Conservation (phyloP, 2,329 filamentous ascomycete genomes). For the Aspergillus sp. region DNA sequence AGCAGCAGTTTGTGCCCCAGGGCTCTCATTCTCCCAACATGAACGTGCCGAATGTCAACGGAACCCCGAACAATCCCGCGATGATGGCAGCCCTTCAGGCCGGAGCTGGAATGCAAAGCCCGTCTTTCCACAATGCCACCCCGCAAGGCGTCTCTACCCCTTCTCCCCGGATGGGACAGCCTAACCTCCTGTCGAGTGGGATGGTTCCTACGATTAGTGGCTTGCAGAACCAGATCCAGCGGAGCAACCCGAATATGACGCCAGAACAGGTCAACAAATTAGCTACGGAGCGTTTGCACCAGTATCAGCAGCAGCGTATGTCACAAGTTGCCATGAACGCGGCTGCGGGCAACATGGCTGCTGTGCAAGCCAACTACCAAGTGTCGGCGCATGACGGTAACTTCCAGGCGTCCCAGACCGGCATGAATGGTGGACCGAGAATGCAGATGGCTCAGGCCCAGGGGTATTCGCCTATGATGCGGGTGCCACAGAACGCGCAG, state of each 20-base stretch:
- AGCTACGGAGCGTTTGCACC: constrained; percentile 51
- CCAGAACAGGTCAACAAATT: constrained; percentile 55
- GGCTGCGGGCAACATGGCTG: constrained; percentile 47
- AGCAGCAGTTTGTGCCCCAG: constrained; percentile 41
- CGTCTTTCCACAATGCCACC: constrained; percentile 40
- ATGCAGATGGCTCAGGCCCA: constrained; percentile 50
- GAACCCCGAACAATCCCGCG: constrained; percentile 41
- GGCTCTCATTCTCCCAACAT: constrained; percentile 47
- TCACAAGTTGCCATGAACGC: constrained; percentile 55
- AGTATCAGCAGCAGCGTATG: constrained; percentile 48
- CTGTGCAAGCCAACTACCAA: constrained; percentile 41
- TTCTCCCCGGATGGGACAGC: constrained; percentile 49
- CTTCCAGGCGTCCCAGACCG: constrained; percentile 34
- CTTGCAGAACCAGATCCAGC: constrained; percentile 53
- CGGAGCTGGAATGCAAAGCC: constrained; percentile 43
- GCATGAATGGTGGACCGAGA: constrained; percentile 33
- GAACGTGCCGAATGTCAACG: constrained; percentile 42
- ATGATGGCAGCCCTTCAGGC: constrained; percentile 47
- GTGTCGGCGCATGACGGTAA: constrained; percentile 36
- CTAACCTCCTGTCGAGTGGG: constrained; percentile 52
- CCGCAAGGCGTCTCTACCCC: constrained; percentile 42
- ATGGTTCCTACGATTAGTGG: constrained; percentile 56
- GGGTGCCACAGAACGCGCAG: constrained; percentile 49
- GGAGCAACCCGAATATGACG: constrained; percentile 51
- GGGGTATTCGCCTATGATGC: constrained; percentile 54